Conservation (phyloP, 2,329 filamentous ascomycete species). For the Fusarium sp. region DNA sequence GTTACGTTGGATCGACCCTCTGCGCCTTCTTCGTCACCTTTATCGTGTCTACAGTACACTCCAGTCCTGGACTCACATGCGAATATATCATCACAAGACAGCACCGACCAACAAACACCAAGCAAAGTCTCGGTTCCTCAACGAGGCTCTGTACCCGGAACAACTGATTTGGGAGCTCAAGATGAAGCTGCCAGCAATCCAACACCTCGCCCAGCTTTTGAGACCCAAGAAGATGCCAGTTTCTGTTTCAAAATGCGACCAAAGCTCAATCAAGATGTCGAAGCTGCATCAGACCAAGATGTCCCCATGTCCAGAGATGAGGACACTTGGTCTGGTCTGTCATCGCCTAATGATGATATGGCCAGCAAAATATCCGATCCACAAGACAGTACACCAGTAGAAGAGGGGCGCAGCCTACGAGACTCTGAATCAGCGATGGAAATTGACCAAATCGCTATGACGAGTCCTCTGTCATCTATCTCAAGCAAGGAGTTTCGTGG, state of each 20-base stretch:
- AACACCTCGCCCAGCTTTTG: conserved; percentile 5
- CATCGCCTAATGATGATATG: conserved; percentile 5
- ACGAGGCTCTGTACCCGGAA: background rate
- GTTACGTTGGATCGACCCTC: conserved; percentile 27
- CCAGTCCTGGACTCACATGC: background rate
- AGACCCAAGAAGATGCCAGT: conserved; percentile 48
- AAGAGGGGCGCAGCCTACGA: background rate
- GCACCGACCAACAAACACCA: conserved; percentile 8
- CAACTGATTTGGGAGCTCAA: too few relatives aligned
- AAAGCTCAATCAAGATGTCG: background rate
- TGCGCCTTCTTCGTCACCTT: conserved; percentile 41
- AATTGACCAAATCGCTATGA: background rate
- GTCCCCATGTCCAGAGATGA: background rate
- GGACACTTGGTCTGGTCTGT: conserved; percentile 37
- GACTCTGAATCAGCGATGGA: background rate
- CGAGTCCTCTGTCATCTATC: conserved; percentile 34
- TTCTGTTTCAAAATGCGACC: conserved; percentile 45
- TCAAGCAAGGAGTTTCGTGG: conserved; percentile 18
- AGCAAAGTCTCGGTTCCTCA: background rate
- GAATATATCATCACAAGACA: conserved; percentile 10
- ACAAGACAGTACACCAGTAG: background rate
- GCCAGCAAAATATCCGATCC: background rate
- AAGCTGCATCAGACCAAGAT: background rate
- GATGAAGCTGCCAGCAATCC: background rate
- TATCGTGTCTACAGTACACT: conserved; percentile 38